phyloP scores from a whole-genome alignment of 192 early-diverging fungal genomes.

The Linnemannia exigua region DNA sequence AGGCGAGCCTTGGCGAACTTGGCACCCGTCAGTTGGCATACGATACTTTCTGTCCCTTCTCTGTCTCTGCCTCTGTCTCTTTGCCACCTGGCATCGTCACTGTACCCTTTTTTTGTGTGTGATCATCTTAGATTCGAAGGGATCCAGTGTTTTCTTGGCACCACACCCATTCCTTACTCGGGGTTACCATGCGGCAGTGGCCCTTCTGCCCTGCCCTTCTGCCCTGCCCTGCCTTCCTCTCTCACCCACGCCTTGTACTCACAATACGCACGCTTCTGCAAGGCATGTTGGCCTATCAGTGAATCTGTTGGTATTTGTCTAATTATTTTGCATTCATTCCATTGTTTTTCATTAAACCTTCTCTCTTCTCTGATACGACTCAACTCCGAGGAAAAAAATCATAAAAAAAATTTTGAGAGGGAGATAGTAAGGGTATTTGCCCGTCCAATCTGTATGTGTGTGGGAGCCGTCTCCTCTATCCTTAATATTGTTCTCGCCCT shows the following conservation, averaged over 20 bases:
- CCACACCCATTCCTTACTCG: not conserved
- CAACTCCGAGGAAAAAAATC: not conserved
- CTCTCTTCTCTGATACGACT: not conserved
- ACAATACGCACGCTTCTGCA: not conserved
- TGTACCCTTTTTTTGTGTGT: not conserved
- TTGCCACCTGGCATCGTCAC: too few species aligned
- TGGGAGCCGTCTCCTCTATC: too few species aligned
- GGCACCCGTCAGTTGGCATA: conserved; percentile 4
- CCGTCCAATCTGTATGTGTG: too few species aligned
- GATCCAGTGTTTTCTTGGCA: not conserved
- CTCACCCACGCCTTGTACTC: not conserved
- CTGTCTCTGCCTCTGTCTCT: too few species aligned
- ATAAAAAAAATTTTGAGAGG: not conserved
- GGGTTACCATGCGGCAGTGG: not conserved
- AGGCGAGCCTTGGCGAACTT: not conserved
- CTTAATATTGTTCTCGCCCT: not conserved
- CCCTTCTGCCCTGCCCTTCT: not conserved
- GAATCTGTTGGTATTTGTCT: not conserved
- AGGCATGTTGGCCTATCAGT: too few species aligned
- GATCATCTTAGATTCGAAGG: not conserved
- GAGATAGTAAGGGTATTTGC: not conserved
- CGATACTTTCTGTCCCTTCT: not conserved
- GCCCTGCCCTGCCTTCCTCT: not conserved
- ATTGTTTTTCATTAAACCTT: not conserved
- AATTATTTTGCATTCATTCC: not conserved